phyloP scores from a whole-genome alignment of 371 early-diverging fungal species.

The Entomophthora muscae region DNA sequence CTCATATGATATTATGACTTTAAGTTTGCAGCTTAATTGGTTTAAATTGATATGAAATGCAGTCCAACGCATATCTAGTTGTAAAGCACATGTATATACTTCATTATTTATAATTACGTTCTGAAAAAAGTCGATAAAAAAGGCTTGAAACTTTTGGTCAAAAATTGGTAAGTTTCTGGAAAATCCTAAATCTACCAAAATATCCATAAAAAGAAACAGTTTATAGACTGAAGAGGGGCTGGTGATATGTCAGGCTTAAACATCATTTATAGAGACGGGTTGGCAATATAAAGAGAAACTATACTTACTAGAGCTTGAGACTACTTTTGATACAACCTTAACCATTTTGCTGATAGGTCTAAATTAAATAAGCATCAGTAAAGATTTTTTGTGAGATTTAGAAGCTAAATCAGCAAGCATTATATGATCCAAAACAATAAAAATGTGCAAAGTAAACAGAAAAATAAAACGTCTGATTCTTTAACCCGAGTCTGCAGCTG shows the following conservation, averaged over 20 bases:
- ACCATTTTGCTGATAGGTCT: too few relatives aligned
- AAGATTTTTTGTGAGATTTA: too few relatives aligned
- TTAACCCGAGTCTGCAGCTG: too few relatives aligned
- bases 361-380: too few relatives aligned
- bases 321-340: background rate
- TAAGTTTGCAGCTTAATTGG: background rate
- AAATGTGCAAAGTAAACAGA: too few relatives aligned
- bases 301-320: background rate
- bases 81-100: too few relatives aligned
- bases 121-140: background rate
- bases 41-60: too few relatives aligned
- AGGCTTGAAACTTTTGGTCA: background rate
- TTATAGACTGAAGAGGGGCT: background rate
- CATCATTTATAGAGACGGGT: background rate
- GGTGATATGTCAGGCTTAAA: background rate
- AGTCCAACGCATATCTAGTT: too few relatives aligned
- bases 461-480: too few relatives aligned
- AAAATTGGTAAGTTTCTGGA: background rate
- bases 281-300: background rate
- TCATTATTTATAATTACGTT: background rate
- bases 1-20: background rate
- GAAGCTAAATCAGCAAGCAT: too few relatives aligned
- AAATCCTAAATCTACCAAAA: background rate
- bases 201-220: background rate
- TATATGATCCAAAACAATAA: too few relatives aligned